These are phyloP conservation scores for Fusarium metavorans DNA, from an alignment of 2,329 filamentous ascomycete genomes.

Conservation along the genomic window DNA sequence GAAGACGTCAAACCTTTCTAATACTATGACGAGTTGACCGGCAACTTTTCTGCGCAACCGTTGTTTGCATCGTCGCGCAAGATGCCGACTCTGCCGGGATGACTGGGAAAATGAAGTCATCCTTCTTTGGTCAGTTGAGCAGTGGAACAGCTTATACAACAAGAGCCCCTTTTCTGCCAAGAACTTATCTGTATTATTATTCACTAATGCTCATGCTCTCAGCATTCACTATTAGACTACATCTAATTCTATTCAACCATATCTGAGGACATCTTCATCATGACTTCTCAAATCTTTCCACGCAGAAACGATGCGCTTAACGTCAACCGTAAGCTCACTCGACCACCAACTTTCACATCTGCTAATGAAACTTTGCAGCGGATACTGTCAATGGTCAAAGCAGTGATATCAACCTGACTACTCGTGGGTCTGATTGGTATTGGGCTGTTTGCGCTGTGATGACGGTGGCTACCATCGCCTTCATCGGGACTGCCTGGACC, in stretches of 20 bases:
- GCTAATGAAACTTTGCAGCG: background rate
- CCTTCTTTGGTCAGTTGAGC: background rate
- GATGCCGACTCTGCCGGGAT: background rate
- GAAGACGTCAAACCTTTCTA: background rate
- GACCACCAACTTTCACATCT: too few relatives aligned
- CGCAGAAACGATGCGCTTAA: constrained; percentile 19
- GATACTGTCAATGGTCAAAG: constrained; percentile 19
- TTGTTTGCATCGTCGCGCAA: background rate
- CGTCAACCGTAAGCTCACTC: constrained; percentile 20
- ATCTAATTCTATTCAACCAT: background rate
- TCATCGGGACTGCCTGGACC: constrained; percentile 64
- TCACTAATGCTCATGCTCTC: background rate
- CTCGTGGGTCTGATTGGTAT: constrained; percentile 71
- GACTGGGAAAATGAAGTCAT: background rate
- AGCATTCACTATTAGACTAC: background rate
- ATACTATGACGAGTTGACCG: background rate
- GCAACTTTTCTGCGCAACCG: background rate
- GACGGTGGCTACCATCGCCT: constrained; percentile 63
- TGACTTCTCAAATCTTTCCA: constrained; percentile 2
- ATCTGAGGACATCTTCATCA: background rate
- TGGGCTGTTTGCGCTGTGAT: constrained; percentile 72
- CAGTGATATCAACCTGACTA: constrained; percentile 68
- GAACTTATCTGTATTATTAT: background rate
- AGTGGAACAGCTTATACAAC: background rate
- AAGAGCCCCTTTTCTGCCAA: background rate